These are phyloP conservation scores for Sisymbrium altissimum DNA, from an alignment of 345 rosid genomes.

Conservation along the genomic window DNA sequence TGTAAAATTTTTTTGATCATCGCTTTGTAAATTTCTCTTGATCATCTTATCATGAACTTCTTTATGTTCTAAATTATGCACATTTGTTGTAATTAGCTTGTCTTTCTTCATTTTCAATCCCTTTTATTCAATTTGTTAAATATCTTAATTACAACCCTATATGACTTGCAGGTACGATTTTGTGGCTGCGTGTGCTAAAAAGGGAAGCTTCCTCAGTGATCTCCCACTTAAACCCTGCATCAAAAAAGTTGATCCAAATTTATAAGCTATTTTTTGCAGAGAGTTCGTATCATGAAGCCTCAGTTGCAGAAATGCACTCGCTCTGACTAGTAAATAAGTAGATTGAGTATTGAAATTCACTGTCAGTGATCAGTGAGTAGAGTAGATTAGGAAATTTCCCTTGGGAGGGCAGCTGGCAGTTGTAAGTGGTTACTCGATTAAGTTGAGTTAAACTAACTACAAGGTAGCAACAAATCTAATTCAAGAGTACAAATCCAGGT, in stretches of 20 bases:
- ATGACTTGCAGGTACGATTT: too few species aligned
- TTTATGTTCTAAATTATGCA: too few species aligned
- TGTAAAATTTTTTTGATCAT: too few species aligned
- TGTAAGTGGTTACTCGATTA: background rate
- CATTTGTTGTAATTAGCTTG: too few species aligned
- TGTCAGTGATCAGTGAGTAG: background rate
- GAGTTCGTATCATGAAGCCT: conserved; percentile 39
- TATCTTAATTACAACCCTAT: too few species aligned
- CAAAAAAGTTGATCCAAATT: conserved; percentile 3
- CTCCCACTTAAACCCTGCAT: conserved; percentile 90
- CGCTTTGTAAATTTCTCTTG: too few species aligned
- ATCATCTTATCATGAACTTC: too few species aligned
- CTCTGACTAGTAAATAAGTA: background rate
- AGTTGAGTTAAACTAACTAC: background rate
- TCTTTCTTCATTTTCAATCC: too few species aligned
- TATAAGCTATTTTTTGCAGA: background rate
- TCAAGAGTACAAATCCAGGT: background rate
- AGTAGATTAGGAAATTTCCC: background rate
- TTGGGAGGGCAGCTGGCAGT: background rate
- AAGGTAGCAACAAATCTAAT: conserved; percentile 22
- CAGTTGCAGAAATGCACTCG: background rate
- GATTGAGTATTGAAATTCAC: background rate
- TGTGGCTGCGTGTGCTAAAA: conserved; percentile 65
- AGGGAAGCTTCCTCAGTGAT: conserved; percentile 85
- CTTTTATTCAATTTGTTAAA: too few species aligned